Base-by-base conservation (phyloP, 129 eudicot species). In the Centrapalus pauciflorus region DNA sequence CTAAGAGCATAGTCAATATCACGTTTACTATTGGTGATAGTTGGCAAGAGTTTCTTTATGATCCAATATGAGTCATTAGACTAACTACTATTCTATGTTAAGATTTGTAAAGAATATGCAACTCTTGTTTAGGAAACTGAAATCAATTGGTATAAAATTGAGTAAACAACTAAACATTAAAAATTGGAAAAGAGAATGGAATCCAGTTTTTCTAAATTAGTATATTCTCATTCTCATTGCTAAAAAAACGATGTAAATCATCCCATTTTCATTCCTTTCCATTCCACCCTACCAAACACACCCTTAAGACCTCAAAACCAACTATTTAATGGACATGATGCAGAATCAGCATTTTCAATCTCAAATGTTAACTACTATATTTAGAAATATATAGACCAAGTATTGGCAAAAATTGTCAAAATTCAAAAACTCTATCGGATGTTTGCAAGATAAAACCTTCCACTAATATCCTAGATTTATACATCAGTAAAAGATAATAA, bases 361-460 rank as follows among this genome's bases (percentile, higher is more conserved):
- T 41, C 50, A 41, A 17, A 41, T 13, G 50, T 41, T 41, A n/a
- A 17, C 13, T 17, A 41, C 20, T 41, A 19, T 12, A 41, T 12
- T 12, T 19, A 41, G 13, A 41, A 41, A 45, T 45, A 37, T 23
- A 61, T 37, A 45, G 16, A 11, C 32, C 12, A 8, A 43, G 14
- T 26, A 43, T 38, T 12, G 13, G 23, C 24, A 13, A 63, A 40
- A 41, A 20, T 6, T 11, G 32, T 37, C 28, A 20, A 24, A 33
- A 33, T 33, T 6, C 2, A 33, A 33, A 33, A 14, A 64, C 35
- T 14, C 13, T 41, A 26, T 13, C 19, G 34, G 27, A 21, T 25
- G 69, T 63, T 63, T 25, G 24, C 55, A 41, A 26, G 55, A 63
- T 23, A 4, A 48, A 48, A 32, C 48, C 28, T 19, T 54, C 59